phyloP scores from a whole-genome alignment of 1,139 yeast genomes.

The Debaryomyces sp. region DNA sequence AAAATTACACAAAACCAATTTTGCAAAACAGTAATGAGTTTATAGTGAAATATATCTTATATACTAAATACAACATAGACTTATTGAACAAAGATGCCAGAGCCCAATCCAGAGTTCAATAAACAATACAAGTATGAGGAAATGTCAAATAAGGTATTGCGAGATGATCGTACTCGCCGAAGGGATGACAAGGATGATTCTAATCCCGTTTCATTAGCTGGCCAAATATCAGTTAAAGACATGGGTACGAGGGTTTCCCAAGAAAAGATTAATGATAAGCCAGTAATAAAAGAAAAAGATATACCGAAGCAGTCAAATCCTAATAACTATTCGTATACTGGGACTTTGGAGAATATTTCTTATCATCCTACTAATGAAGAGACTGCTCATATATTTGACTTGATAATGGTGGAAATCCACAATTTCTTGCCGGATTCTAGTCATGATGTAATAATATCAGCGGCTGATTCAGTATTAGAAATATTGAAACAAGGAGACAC shows the following conservation, averaged over 20 bases:
- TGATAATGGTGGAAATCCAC: conserved; percentile 32
- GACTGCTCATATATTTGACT: conserved; percentile 30
- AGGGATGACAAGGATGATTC: conserved; percentile 46
- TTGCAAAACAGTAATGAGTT: conserved; percentile 1
- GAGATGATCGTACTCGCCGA: conserved; percentile 51
- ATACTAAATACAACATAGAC: not conserved
- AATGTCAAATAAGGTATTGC: conserved; percentile 77
- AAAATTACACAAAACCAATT: conserved; percentile 5
- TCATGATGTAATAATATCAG: conserved; percentile 49
- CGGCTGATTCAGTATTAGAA: conserved; percentile 69
- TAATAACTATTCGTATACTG: conserved; percentile 18
- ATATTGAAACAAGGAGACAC: conserved; percentile 52
- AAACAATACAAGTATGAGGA: conserved; percentile 52
- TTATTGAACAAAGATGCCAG: conserved; percentile 9
- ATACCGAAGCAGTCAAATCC: not conserved
- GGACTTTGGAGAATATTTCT: conserved; percentile 22
- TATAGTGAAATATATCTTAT: not conserved
- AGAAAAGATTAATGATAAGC: conserved; percentile 10
- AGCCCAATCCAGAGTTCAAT: conserved; percentile 12
- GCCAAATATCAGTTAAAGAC: conserved; percentile 63
- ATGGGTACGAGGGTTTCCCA: conserved; percentile 59
- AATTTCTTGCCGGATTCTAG: conserved; percentile 37
- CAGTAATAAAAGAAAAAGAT: conserved; percentile 1
- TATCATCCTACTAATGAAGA: conserved; percentile 30
- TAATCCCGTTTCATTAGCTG: conserved; percentile 69